These are phyloP conservation scores for Lactifluus volemus DNA, from an alignment of 768 basidiomycete genomes.

Conservation along the genomic window DNA sequence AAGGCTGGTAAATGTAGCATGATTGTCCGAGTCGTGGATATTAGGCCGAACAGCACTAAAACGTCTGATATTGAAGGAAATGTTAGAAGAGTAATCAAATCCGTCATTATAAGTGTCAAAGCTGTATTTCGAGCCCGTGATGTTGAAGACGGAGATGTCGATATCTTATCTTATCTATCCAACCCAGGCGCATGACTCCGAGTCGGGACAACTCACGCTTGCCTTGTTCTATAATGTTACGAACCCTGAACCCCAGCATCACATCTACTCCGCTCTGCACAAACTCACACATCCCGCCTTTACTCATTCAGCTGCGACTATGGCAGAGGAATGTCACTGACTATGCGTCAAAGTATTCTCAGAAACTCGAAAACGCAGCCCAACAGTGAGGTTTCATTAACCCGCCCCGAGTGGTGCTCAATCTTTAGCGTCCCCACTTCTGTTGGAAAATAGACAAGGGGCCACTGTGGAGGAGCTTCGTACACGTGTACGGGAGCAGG, in stretches of 20 bases:
- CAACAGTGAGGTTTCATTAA: constrained; percentile 43
- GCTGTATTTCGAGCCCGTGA: too few relatives aligned
- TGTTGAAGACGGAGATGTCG: too few relatives aligned
- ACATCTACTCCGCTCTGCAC: neutral
- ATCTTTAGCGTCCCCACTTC: neutral
- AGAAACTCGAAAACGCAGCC: constrained; percentile 57
- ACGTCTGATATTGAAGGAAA: constrained; percentile 35
- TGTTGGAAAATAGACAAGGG: constrained; percentile 7
- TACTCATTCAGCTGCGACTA: neutral
- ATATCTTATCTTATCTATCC: constrained; percentile 11
- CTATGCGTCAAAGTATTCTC: constrained; percentile 51
- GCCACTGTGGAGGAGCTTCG: constrained; percentile 10
- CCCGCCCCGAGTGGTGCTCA: neutral
- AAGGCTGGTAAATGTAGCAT: constrained; percentile 36
- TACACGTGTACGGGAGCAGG: constrained; percentile 2
- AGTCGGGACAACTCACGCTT: neutral
- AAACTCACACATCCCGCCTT: neutral
- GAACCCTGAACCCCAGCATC: neutral
- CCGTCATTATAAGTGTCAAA: constrained; percentile 2
- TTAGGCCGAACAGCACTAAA: constrained; percentile 37
- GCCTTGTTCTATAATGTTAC: neutral
- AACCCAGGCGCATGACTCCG: too few relatives aligned
- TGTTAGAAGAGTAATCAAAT: constrained; percentile 14
- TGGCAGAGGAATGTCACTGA: constrained; percentile 14
- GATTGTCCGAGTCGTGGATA: constrained; percentile 22